phyloP scores from a whole-genome alignment of 768 basidiomycete species.

The Leccinum variicolor region DNA sequence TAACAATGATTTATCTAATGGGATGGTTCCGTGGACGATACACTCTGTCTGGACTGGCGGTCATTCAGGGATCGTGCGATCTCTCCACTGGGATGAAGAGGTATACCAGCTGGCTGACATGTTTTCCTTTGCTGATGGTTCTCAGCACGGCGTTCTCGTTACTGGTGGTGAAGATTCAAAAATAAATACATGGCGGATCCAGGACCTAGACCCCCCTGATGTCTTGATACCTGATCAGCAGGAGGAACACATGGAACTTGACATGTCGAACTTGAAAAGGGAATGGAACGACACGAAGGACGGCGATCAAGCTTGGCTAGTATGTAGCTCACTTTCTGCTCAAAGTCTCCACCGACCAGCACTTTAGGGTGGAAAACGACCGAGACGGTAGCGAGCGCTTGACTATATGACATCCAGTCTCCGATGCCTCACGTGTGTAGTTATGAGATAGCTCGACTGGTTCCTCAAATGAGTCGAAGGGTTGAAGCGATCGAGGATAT shows the following conservation, averaged over 20 bases:
- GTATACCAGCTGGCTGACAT: constrained; percentile 25
- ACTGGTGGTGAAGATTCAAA: constrained; percentile 53
- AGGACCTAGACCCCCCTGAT: constrained; percentile 1
- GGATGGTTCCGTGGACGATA: constrained; percentile 46
- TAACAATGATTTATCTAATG: constrained; percentile 36
- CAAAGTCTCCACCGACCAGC: not conserved
- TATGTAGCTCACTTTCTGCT: constrained; percentile 7
- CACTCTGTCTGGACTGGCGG: constrained; percentile 51
- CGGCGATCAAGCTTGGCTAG: constrained; percentile 5
- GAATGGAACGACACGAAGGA: constrained; percentile 22
- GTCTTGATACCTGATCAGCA: not conserved
- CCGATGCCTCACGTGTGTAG: not conserved
- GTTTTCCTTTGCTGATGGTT: not conserved
- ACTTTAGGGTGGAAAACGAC: constrained; percentile 22
- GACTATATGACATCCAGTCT: not conserved
- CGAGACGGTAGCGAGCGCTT: constrained; percentile 5
- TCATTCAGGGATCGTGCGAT: constrained; percentile 56
- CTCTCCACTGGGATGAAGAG: constrained; percentile 53
- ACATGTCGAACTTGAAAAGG: constrained; percentile 16
- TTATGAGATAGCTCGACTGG: not conserved
- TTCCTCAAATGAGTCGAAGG: not conserved
- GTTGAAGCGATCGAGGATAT: constrained; percentile 12
- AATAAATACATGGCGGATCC: constrained; percentile 40
- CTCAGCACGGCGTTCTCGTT: constrained; percentile 40
- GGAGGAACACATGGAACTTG: constrained; percentile 14